phyloP scores from a whole-genome alignment of 2,329 filamentous ascomycete genomes.

The Didymella segeticola region DNA sequence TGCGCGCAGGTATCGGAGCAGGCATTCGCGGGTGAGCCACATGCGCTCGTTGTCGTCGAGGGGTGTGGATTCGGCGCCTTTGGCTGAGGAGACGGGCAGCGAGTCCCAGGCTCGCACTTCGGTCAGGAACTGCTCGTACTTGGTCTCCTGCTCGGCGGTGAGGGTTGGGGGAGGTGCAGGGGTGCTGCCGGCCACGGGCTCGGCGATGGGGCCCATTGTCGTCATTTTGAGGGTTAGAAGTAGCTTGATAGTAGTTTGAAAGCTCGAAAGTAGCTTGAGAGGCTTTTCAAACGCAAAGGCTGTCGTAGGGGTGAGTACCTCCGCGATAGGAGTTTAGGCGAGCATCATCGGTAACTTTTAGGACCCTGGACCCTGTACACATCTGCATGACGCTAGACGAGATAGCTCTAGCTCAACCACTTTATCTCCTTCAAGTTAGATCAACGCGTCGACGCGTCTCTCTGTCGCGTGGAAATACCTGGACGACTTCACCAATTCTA shows the following conservation, averaged over 20 bases:
- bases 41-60: conserved; percentile 81
- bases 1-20: conserved; percentile 90
- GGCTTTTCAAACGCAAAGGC: too few relatives aligned
- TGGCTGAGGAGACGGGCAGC: conserved; percentile 69
- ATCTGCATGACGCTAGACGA: conserved; percentile 26
- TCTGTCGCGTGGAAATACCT: conserved; percentile 13
- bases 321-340: conserved; percentile 15
- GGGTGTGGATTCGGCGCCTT: conserved; percentile 64
- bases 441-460: conserved; percentile 41
- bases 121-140: conserved; percentile 79
- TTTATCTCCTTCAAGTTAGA: conserved; percentile 20
- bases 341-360: conserved; percentile 22
- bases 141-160: conserved; percentile 77
- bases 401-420: conserved; percentile 26
- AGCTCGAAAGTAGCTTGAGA: too few relatives aligned
- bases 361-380: conserved; percentile 23
- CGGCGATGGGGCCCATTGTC: conserved; percentile 42
- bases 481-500: conserved; percentile 6
- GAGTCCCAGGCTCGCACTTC: conserved; percentile 74
- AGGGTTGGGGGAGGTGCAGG: conserved; percentile 66
- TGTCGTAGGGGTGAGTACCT: not conserved
- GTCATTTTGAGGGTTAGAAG: conserved; percentile 25
- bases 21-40: conserved; percentile 91
- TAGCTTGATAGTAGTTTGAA: too few relatives aligned
- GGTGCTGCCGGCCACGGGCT: conserved; percentile 58